phyloP scores from a whole-genome alignment of 2,329 filamentous ascomycete species.

The Paracorniculantispora psalliotae region DNA sequence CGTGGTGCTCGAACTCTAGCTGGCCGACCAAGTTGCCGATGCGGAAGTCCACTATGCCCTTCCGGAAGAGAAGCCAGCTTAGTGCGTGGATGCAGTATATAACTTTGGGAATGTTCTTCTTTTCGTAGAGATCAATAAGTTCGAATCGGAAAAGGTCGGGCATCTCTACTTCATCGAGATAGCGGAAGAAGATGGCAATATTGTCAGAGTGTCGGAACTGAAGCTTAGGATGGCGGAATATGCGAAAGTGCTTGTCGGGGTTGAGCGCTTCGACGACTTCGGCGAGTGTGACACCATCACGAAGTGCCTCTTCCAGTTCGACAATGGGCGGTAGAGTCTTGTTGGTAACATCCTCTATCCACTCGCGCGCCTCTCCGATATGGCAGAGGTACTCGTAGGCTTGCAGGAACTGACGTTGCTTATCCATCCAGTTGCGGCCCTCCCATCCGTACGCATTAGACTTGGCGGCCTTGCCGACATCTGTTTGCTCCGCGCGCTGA shows the following conservation, averaged over 20 bases:
- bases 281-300: slow-evolving; percentile 89
- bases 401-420: slow-evolving; percentile 90
- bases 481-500: slow-evolving; percentile 61
- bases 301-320: slow-evolving; percentile 83
- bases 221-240: slow-evolving; percentile 79
- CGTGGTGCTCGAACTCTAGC: slow-evolving; percentile 94
- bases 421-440: slow-evolving; percentile 96
- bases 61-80: slow-evolving; percentile 93
- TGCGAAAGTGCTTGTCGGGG: slow-evolving; percentile 68
- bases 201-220: slow-evolving; percentile 98
- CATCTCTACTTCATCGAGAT: slow-evolving; percentile 83
- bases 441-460: slow-evolving; percentile 64
- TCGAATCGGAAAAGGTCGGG: slow-evolving; percentile 97
- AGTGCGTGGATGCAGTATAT: slow-evolving; percentile 98
- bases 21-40: slow-evolving; percentile 97
- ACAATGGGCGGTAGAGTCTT: slow-evolving; percentile 86
- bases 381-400: slow-evolving; percentile 99
- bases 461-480: slow-evolving; percentile 42
- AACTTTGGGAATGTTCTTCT: slow-evolving; percentile 98
- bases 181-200: slow-evolving; percentile 92
- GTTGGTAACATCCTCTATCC: slow-evolving; percentile 90
- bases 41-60: slow-evolving; percentile 89
- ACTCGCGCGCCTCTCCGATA: slow-evolving; percentile 97
- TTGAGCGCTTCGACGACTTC: slow-evolving; percentile 89
- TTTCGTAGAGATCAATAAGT: slow-evolving; percentile 95